Conservation (phyloP, 176 grass and related monocot species). For the Rhipidocladum racemiflorum region DNA sequence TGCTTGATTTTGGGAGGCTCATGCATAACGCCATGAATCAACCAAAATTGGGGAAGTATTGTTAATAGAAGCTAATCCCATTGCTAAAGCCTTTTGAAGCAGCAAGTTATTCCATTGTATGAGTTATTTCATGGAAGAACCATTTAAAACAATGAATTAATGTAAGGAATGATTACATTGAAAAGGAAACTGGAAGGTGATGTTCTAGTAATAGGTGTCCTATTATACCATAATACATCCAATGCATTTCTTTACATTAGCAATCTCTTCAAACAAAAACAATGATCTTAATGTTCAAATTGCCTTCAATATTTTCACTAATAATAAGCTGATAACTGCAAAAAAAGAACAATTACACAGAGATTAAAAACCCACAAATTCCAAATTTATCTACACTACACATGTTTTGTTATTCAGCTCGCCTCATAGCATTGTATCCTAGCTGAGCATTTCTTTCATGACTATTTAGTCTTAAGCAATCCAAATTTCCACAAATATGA, state of each 20-base stretch:
- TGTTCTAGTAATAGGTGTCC: neutral
- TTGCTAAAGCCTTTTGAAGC: neutral
- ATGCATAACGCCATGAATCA: neutral
- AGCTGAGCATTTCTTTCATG: neutral
- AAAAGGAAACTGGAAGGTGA: too few species aligned
- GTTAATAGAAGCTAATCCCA: neutral
- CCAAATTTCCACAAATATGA: neutral
- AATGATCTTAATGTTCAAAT: slow-evolving; percentile 4
- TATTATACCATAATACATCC: neutral
- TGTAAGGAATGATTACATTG: too few species aligned
- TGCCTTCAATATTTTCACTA: neutral
- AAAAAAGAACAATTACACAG: neutral
- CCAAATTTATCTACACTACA: neutral
- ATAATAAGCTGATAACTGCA: neutral
- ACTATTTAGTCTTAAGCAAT: neutral
- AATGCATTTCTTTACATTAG: neutral
- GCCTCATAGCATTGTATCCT: neutral
- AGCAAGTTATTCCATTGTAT: neutral
- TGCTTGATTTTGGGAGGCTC: neutral
- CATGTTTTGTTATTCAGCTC: neutral
- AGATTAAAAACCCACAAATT: neutral
- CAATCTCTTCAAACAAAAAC: slow-evolving; percentile 2
- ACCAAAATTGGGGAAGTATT: neutral
- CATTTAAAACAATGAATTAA: too few species aligned
- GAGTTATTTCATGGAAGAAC: too few species aligned